Percentiles rank a stretch among this genome's conserved stretches.
phyloP scores from a whole-genome alignment of 169 alveolate species.

The Cystoisospora suis region DNA sequence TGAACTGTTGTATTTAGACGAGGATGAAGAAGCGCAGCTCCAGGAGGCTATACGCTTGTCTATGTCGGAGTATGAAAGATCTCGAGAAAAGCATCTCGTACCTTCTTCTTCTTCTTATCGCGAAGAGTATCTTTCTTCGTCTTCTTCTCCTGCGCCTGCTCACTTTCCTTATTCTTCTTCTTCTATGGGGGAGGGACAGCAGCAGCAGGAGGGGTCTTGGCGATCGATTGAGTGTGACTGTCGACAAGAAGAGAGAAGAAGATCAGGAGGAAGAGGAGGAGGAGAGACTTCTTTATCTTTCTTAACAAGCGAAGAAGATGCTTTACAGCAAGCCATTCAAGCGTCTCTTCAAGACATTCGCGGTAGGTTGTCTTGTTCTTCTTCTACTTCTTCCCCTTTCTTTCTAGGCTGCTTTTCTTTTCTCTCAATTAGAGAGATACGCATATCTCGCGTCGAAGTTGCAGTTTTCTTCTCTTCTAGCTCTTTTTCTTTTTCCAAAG shows the following conservation, averaged over 20 bases:
- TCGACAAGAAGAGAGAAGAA: background rate
- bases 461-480: too few species aligned
- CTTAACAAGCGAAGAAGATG: background rate
- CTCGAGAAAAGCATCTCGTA: background rate
- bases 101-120: background rate
- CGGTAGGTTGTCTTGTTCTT: too few species aligned
- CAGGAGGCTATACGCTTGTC: constrained; percentile 33
- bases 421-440: too few species aligned
- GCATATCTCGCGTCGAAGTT: too few species aligned
- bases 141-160: background rate
- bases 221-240: background rate
- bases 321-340: constrained; percentile 7
- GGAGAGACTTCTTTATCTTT: background rate
- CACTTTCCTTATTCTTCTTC: background rate
- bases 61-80: background rate
- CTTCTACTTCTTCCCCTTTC: too few species aligned
- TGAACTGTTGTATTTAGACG: too few species aligned
- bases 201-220: background rate
- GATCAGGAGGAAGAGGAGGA: background rate
- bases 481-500: too few species aligned
- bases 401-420: too few species aligned
- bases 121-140: background rate
- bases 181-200: background rate
- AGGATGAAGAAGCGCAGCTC: constrained; percentile 17
- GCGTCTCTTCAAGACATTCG: constrained; percentile 26